phyloP scores from a whole-genome alignment of 345 rosid species.

The Brassica rapa region DNA sequence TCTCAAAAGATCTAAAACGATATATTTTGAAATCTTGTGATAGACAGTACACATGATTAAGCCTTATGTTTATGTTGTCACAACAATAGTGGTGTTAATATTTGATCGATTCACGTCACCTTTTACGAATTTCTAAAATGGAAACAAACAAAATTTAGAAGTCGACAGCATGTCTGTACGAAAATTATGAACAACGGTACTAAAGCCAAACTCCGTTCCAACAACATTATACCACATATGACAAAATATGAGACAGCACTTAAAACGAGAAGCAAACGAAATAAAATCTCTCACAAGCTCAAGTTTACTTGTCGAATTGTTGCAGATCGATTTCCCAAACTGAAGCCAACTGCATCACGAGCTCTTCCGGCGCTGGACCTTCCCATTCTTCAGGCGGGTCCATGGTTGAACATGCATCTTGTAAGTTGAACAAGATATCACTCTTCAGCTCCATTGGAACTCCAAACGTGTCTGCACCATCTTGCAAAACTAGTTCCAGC shows the following conservation, averaged over 20 bases:
- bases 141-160: too few species aligned
- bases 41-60: not conserved
- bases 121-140: too few species aligned
- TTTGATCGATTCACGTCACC: too few species aligned
- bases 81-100: too few species aligned
- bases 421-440: slow-evolving; percentile 71
- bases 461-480: slow-evolving; percentile 67
- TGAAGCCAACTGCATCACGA: slow-evolving; percentile 80
- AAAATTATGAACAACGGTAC: slow-evolving; percentile 9
- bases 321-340: slow-evolving; percentile 86
- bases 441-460: slow-evolving; percentile 84
- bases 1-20: not conserved
- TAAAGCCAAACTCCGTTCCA: slow-evolving; percentile 26
- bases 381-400: slow-evolving; percentile 97
- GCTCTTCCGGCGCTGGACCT: slow-evolving; percentile 76
- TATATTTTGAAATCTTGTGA: not conserved
- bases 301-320: slow-evolving; percentile 61
- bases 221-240: not conserved
- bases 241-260: not conserved
- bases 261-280: not conserved
- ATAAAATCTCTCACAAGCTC: slow-evolving; percentile 3
- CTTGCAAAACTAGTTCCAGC: slow-evolving; percentile 75
- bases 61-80: not conserved
- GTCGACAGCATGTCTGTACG: too few species aligned
- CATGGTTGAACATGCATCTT: slow-evolving; percentile 69